Conservation (phyloP, 768 basidiomycete genomes). For the Mycena galopus region DNA sequence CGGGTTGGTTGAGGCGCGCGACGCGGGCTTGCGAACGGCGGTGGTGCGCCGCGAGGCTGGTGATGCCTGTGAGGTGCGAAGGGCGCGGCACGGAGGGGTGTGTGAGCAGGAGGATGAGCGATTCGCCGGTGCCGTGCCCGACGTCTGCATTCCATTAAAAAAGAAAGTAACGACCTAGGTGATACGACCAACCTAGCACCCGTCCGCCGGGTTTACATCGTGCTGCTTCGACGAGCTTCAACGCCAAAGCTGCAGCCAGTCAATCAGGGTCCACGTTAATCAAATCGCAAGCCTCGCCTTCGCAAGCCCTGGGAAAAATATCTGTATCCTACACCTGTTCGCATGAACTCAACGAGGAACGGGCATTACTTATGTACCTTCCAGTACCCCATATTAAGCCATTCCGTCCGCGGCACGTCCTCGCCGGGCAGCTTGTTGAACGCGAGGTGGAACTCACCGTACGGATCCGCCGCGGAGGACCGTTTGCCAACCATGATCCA, state of each 20-base stretch:
- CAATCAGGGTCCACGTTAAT: not conserved
- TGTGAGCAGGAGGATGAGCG: slow-evolving; percentile 66
- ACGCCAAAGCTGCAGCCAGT: slow-evolving; percentile 61
- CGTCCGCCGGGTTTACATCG: slow-evolving; percentile 54
- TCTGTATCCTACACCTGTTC: slow-evolving; percentile 53
- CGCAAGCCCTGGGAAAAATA: slow-evolving; percentile 70
- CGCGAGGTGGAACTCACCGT: slow-evolving; percentile 68
- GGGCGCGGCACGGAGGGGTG: slow-evolving; percentile 61
- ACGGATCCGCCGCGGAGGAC: slow-evolving; percentile 60
- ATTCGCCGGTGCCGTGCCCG: slow-evolving; percentile 78
- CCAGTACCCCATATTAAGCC: slow-evolving; percentile 83
- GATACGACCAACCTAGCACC: slow-evolving; percentile 62
- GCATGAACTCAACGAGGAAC: slow-evolving; percentile 5
- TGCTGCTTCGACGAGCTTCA: slow-evolving; percentile 61
- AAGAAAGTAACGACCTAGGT: slow-evolving; percentile 3
- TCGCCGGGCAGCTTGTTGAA: slow-evolving; percentile 58
- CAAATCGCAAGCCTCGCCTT: slow-evolving; percentile 50
- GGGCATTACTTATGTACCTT: slow-evolving; percentile 54
- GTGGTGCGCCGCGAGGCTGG: slow-evolving; percentile 64
- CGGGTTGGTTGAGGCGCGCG: slow-evolving; percentile 38
- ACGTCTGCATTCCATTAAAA: slow-evolving; percentile 60
- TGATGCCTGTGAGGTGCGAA: slow-evolving; percentile 67
- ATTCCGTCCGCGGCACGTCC: slow-evolving; percentile 63
- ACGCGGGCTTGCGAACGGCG: slow-evolving; percentile 60
- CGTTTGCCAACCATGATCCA: slow-evolving; percentile 24